Percentiles rank a stretch among this genome's conserved stretches.
phyloP scores from a whole-genome alignment of 345 rosid species.

The Eucalyptus erythrocorys region DNA sequence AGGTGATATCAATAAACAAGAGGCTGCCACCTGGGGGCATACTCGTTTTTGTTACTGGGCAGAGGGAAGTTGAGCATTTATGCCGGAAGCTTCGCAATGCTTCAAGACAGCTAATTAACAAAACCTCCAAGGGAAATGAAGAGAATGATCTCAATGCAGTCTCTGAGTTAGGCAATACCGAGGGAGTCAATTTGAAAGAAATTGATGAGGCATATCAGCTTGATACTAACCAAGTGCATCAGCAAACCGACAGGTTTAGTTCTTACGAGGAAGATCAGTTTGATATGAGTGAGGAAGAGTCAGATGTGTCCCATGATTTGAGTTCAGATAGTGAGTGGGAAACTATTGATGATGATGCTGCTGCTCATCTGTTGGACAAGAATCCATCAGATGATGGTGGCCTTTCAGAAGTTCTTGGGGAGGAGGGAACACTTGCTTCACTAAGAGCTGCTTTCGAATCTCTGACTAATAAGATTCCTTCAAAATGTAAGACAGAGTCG shows the following conservation, averaged over 20 bases:
- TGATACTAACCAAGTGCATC: conserved; percentile 12
- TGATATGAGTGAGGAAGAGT: conserved; percentile 30
- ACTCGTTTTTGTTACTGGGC: conserved; percentile 91
- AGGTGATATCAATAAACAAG: conserved; percentile 76
- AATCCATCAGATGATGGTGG: conserved; percentile 8
- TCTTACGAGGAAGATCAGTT: conserved; percentile 39
- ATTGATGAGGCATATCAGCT: conserved; percentile 63
- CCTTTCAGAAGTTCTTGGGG: conserved; percentile 12
- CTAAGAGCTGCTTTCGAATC: conserved; percentile 70
- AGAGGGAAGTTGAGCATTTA: conserved; percentile 82
- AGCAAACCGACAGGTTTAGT: conserved; percentile 38
- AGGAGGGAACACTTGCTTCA: conserved; percentile 36
- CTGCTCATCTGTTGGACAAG: conserved; percentile 7
- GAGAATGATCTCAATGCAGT: conserved; percentile 9
- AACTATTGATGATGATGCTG: conserved; percentile 24
- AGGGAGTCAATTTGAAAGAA: conserved; percentile 56
- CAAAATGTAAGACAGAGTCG: not conserved
- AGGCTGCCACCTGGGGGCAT: conserved; percentile 83
- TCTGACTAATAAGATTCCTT: conserved; percentile 28
- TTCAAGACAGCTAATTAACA: conserved; percentile 31
- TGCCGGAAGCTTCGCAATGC: conserved; percentile 56
- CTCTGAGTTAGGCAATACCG: conserved; percentile 17
- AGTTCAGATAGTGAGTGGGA: conserved; percentile 68
- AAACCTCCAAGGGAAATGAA: conserved; percentile 6
- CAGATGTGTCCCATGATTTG: conserved; percentile 30